Percentiles rank a stretch among this genome's conserved stretches.
phyloP scores from a whole-genome alignment of 345 rosid species.

The Mangifera indica region DNA sequence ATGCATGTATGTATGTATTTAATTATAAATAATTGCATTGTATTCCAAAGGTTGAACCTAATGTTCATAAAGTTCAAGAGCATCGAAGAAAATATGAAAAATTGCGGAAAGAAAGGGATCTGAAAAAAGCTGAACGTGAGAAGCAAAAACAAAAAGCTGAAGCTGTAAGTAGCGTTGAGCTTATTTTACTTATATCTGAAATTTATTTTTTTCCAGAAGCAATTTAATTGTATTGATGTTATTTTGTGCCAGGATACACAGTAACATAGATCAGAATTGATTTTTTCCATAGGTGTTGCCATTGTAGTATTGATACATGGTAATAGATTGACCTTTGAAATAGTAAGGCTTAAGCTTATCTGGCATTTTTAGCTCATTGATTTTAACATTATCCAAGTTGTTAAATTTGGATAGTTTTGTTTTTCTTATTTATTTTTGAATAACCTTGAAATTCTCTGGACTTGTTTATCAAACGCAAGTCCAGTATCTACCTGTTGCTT shows the following conservation, averaged over 20 bases:
- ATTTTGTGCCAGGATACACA: background rate
- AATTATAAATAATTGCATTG: background rate
- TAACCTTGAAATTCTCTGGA: background rate
- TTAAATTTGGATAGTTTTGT: background rate
- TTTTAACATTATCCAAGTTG: slow-evolving; percentile 25
- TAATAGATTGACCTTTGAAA: background rate
- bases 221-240: background rate
- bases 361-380: slow-evolving; percentile 30
- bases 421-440: too few relatives aligned
- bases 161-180: slow-evolving; percentile 42
- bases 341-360: slow-evolving; percentile 29
- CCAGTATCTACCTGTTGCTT: too few relatives aligned
- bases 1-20: too few relatives aligned
- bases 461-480: too few relatives aligned
- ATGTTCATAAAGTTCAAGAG: slow-evolving; percentile 67
- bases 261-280: too few relatives aligned
- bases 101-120: slow-evolving; percentile 60
- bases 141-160: slow-evolving; percentile 44
- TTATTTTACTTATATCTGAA: background rate
- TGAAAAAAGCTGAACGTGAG: slow-evolving; percentile 47
- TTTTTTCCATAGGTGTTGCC: background rate
- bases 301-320: background rate
- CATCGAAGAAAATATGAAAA: slow-evolving; percentile 73
- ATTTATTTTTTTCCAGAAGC: background rate
- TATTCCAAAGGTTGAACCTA: slow-evolving; percentile 70